Base-by-base conservation (phyloP, 2,329 filamentous ascomycete genomes). In the Berkeleyomyces rouxiae region DNA sequence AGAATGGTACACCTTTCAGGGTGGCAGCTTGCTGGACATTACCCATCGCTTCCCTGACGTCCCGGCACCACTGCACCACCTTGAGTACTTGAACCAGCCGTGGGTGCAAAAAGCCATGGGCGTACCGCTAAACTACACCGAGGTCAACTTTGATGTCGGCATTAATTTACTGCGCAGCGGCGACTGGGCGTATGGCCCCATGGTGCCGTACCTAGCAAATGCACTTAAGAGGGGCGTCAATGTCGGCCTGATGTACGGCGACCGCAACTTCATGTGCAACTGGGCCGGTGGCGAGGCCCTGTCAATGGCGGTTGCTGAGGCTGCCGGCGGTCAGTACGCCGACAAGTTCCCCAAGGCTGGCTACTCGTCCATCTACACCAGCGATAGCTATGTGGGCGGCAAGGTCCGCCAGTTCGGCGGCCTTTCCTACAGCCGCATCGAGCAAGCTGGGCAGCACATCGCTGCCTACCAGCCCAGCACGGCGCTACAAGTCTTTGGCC, bases 381-480 rank as follows among this genome's bases (percentile, higher is more conserved):
- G 89, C 69, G 3, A 36, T 1, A 77, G 79, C 5, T 86, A 86
- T 72, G 81, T 84, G 69, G 87, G 82, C 60, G 89, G 88, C 23
- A 80, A 82, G 63, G 87, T 89, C 0, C 81, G 88, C 3, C 87
- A 93, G 71, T 88, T 82, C 68, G 88, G 86, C 9, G 91, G 91
- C 67, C 78, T 87, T 61, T 83, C 79, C 13, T 87, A 87, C 70
- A 82, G 81, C 61, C 78, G 84, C 6, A 77, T 87, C 58, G 87
- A 84, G 70, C 80, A 86, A 68, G 78, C 83, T 13, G 84, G 85
- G 1, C 84, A 87, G 68, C 78, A 82, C 60, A 79, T 84, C 0
- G 77, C 82, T 0, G 79, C 77, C 61, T 82, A 82, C 68, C 82
- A 85, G 71, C 83, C 82, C 10, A 74, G 80, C 68, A 82, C 82